phyloP scores from a whole-genome alignment of 2,329 filamentous ascomycete genomes.

The Chrysosporium queenslandicum region DNA sequence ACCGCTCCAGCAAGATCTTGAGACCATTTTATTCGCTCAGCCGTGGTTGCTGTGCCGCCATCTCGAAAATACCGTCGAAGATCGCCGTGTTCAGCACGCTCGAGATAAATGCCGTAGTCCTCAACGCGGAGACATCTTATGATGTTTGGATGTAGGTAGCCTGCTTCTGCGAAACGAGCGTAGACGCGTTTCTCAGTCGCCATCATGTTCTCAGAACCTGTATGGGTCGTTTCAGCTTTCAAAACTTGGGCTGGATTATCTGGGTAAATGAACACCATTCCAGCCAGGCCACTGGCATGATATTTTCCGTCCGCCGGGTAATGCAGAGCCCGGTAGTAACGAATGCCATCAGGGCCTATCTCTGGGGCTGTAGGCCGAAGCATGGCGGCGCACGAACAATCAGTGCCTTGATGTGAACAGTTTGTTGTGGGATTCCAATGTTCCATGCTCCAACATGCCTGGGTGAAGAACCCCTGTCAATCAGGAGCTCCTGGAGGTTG shows the following conservation, averaged over 20 bases:
- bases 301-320: not conserved
- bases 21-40: slow-evolving; percentile 9
- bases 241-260: not conserved
- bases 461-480: too few relatives aligned
- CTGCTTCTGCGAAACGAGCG: slow-evolving; percentile 1
- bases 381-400: not conserved
- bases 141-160: slow-evolving; percentile 5
- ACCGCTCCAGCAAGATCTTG: slow-evolving; percentile 7
- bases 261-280: not conserved
- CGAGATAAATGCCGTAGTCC: slow-evolving; percentile 5
- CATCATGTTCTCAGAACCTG: slow-evolving; percentile 7
- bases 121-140: slow-evolving; percentile 1
- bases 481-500: too few relatives aligned
- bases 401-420: too few relatives aligned
- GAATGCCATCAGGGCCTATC: not conserved
- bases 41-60: slow-evolving; percentile 5
- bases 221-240: slow-evolving; percentile 2
- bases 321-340: not conserved
- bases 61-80: slow-evolving; percentile 5
- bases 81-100: slow-evolving; percentile 8
- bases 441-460: too few relatives aligned
- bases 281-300: not conserved
- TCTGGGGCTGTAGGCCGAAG: not conserved
- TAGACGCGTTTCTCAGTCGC: slow-evolving; percentile 4
- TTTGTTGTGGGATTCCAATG: too few relatives aligned